Base-by-base conservation (phyloP, 345 rosid species). In the Iberis pinnata region DNA sequence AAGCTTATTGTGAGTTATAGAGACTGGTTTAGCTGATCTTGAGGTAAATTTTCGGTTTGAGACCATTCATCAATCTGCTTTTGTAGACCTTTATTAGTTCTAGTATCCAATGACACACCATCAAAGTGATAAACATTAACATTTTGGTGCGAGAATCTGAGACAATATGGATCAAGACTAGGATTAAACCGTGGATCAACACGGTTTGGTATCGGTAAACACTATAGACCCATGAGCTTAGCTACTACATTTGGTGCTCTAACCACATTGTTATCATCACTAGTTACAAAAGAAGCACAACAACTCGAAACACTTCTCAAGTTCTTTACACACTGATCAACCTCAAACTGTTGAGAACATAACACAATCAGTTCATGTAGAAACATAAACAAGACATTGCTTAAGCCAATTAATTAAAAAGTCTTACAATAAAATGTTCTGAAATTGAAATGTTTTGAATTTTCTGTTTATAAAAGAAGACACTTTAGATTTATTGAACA, bases 211-310 rank as follows among this genome's bases (percentile, higher is more conserved):
- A 61, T 69, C 1, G 98, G 98, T 78, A 92, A 68, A 9, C 85
- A 77, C 73, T 92, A 85, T 71, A 88, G 72, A 57, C 98, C 98
- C 98, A 92, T 92, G 25, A 92, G 94, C 62, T 86, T 80, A 9
- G 97, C 98, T 55, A 92, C 94, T 26, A 86, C 90, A 45, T 95
- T 87, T 6, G 98, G 95, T 2, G 81, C 83, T 75, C 71, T 78
- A 47, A 68, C 58, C 48, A 76, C 87, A 37, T 43, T 72, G 18
- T 76, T 83, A 60, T 85, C 92, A 54, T 83, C 86, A 69, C 94
- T 85, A 48, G 72, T 70, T 44, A 72, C 67, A 11, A 95, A 88
- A 22, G 53, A 61, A 55, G 82, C 63, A 10, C 62, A 85, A 53
- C 92, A 73, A 15, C 69, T 76, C 14, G 58, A 69, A 56, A 80